A percentile compares a stretch with the other conserved stretches of the same genome.
phyloP scores from a whole-genome alignment of 1,284 basidiomycete species.

The Cronartium quercuum region DNA sequence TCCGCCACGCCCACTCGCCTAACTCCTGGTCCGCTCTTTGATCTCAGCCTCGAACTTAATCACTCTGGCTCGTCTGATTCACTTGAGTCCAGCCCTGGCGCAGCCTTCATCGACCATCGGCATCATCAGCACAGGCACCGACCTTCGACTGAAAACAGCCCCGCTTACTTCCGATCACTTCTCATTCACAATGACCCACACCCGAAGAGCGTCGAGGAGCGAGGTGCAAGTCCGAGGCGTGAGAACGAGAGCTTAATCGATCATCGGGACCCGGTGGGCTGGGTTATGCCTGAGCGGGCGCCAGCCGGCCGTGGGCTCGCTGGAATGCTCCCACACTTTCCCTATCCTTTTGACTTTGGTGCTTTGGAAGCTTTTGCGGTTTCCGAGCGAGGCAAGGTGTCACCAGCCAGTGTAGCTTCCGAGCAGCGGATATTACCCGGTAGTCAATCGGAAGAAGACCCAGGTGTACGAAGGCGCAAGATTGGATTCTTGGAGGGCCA shows the following conservation, averaged over 20 bases:
- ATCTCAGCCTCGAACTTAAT: background rate
- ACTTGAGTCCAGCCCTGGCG: constrained; percentile 1
- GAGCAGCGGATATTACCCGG: constrained; percentile 47
- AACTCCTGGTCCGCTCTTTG: too few species aligned
- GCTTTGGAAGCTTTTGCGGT: constrained; percentile 73
- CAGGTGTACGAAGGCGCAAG: constrained; percentile 40
- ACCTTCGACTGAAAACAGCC: background rate
- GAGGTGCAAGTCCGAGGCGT: background rate
- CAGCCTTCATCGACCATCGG: constrained; percentile 30
- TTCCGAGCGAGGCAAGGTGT: constrained; percentile 58
- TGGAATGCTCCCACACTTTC: constrained; percentile 17
- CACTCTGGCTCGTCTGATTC: background rate
- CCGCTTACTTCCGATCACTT: background rate
- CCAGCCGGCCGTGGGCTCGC: background rate
- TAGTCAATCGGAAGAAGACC: constrained; percentile 24
- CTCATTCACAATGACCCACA: background rate
- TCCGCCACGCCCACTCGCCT: background rate
- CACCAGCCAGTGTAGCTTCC: constrained; percentile 50
- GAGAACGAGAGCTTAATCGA: background rate
- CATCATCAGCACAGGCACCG: background rate
- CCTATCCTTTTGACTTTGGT: constrained; percentile 62
- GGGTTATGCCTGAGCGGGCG: background rate
- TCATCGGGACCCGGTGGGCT: background rate
- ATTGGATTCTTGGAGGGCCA: background rate
- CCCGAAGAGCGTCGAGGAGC: background rate